These are phyloP conservation scores for Cyclotella cryptica DNA, from an alignment of 108 stramenopile species.

Conservation along the genomic window DNA sequence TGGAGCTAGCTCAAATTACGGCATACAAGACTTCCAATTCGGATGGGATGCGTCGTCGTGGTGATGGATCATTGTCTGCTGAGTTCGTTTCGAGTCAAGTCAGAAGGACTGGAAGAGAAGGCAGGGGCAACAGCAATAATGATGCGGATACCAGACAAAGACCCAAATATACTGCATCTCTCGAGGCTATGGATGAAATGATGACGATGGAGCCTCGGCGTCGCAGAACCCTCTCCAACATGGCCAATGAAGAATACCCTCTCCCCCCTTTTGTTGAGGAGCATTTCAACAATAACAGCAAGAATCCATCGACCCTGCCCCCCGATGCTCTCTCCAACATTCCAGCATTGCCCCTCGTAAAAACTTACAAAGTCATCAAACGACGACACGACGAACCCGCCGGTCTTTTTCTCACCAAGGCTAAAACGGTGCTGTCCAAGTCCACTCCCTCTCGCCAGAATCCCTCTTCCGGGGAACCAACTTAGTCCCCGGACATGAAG, in stretches of 20 bases:
- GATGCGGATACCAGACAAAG: too few relatives aligned
- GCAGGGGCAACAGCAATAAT: too few relatives aligned
- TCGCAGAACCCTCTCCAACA: not conserved
- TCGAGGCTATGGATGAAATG: too few relatives aligned
- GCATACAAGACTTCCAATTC: too few relatives aligned
- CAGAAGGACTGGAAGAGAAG: too few relatives aligned
- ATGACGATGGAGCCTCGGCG: too few relatives aligned
- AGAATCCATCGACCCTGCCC: not conserved
- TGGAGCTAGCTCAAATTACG: too few relatives aligned
- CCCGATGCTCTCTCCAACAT: conserved; percentile 23
- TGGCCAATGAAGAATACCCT: not conserved
- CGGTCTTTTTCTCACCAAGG: conserved; percentile 35
- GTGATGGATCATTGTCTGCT: too few relatives aligned
- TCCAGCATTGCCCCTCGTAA: conserved; percentile 27
- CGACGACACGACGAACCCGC: conserved; percentile 26
- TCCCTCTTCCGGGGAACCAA: conserved; percentile 26
- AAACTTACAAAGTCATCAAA: conserved; percentile 39
- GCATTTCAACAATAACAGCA: not conserved
- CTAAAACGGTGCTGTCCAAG: conserved; percentile 48
- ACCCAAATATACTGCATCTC: too few relatives aligned
- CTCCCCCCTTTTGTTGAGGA: not conserved
- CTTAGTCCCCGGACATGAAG: conserved; percentile 36
- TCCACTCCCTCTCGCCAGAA: conserved; percentile 29
- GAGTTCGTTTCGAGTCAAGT: too few relatives aligned
- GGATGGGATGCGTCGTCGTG: too few relatives aligned